Percentiles rank a stretch among this genome's conserved stretches.
Evolutionary conservation across 1,139 yeast genomes (phyloP).

Genomic region (Lodderomyces parapsilosis): DNA sequence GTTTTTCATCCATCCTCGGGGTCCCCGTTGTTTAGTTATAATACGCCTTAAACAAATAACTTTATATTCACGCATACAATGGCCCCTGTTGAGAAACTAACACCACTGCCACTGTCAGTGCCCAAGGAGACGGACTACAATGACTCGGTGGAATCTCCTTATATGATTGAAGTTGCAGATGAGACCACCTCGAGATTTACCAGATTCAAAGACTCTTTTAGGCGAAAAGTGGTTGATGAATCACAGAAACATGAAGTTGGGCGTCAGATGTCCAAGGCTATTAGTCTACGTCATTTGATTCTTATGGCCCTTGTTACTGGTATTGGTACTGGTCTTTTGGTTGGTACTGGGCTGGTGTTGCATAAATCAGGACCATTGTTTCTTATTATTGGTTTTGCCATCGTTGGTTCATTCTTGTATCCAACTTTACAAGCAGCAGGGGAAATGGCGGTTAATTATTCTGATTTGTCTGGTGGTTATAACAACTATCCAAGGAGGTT

Average conservation of each 20-base stretch:
- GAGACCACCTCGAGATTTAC: slow-evolving; percentile 17
- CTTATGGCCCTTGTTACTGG: slow-evolving; percentile 41
- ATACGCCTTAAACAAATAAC: too few relatives aligned
- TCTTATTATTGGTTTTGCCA: slow-evolving; percentile 34
- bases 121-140: slow-evolving; percentile 6
- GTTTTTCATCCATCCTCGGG: too few relatives aligned
- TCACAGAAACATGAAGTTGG: slow-evolving; percentile 23
- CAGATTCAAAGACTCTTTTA: slow-evolving; percentile 32
- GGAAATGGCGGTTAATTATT: slow-evolving; percentile 41
- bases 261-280: slow-evolving; percentile 30
- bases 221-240: slow-evolving; percentile 20
- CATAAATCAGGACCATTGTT: slow-evolving; percentile 37
- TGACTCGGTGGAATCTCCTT: slow-evolving; percentile 13
- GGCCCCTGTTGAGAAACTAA: not conserved
- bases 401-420: slow-evolving; percentile 39
- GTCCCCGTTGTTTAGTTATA: too few relatives aligned
- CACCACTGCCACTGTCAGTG: slow-evolving; percentile 1
- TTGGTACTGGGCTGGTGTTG: slow-evolving; percentile 35
- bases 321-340: slow-evolving; percentile 43
- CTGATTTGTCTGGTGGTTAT: slow-evolving; percentile 41
- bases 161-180: slow-evolving; percentile 5
- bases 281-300: slow-evolving; percentile 35
- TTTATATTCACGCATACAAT: not conserved
- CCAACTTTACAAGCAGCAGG: slow-evolving; percentile 45
- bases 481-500: slow-evolving; percentile 39